A percentile compares a stretch with the other conserved stretches of the same genome.
Conservation (phyloP, 495 filamentous ascomycete species). For the Hyphodiscus hymeniophilus region DNA sequence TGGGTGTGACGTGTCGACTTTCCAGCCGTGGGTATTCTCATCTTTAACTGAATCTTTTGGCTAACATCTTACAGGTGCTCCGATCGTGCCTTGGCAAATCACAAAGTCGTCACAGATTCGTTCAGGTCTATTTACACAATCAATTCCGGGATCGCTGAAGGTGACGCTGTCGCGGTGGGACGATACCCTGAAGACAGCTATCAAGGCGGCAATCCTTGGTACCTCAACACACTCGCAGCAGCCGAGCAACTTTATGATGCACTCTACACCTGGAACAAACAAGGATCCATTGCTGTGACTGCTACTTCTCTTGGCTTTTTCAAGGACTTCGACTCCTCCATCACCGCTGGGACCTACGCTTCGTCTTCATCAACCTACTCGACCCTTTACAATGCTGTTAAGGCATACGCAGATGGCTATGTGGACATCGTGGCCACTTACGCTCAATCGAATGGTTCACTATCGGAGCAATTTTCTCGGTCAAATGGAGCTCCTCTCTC, state of each 20-base stretch:
- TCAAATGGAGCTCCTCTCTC: constrained; percentile 37
- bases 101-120: constrained; percentile 41
- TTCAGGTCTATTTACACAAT: constrained; percentile 39
- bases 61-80: constrained; percentile 13
- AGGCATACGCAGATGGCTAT: constrained; percentile 54
- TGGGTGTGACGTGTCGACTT: constrained; percentile 36
- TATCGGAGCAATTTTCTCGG: constrained; percentile 51
- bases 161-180: constrained; percentile 48
- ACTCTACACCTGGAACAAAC: constrained; percentile 43
- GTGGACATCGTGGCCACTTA: constrained; percentile 39
- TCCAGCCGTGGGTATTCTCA: constrained; percentile 38
- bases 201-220: constrained; percentile 38
- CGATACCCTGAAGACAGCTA: constrained; percentile 56
- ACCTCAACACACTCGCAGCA: constrained; percentile 42
- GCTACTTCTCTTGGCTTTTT: constrained; percentile 44
- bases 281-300: constrained; percentile 37
- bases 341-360: constrained; percentile 39
- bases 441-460: constrained; percentile 41
- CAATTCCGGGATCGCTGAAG: constrained; percentile 34
- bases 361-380: constrained; percentile 33
- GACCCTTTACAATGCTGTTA: constrained; percentile 42
- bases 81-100: constrained; percentile 36
- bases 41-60: neutral
- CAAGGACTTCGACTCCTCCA: constrained; percentile 35
- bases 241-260: constrained; percentile 56